phyloP scores from a whole-genome alignment of 352 stramenopile genomes.

The Globisporangium sylvaticum region DNA sequence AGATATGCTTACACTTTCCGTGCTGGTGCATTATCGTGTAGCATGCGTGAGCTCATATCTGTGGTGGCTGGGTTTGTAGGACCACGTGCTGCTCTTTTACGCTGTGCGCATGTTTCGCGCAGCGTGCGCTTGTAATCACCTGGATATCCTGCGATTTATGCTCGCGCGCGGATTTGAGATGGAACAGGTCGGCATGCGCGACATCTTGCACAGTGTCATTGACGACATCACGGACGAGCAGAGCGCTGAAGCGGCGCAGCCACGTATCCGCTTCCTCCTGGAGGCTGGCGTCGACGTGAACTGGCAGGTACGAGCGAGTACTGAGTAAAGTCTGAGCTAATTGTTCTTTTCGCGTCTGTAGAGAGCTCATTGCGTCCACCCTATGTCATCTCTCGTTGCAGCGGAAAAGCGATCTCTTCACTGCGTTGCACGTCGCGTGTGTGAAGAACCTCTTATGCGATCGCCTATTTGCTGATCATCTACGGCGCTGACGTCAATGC shows the following conservation, averaged over 20 bases:
- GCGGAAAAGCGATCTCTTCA: conserved; percentile 53
- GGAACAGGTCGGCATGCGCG: conserved; percentile 45
- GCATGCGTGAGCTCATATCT: not conserved
- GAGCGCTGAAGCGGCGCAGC: conserved; percentile 38
- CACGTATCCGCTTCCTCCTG: conserved; percentile 56
- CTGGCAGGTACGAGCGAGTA: conserved; percentile 39
- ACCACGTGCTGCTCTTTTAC: conserved; percentile 59
- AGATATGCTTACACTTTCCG: conserved; percentile 19
- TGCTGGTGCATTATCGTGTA: not conserved
- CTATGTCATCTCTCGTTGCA: conserved; percentile 3
- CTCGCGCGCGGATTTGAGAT: conserved; percentile 63
- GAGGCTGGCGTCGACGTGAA: conserved; percentile 66
- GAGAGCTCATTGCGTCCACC: not conserved
- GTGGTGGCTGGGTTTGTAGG: conserved; percentile 14
- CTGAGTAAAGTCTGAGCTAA: not conserved
- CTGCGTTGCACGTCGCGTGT: conserved; percentile 64
- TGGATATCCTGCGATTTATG: conserved; percentile 68
- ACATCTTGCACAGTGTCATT: conserved; percentile 51
- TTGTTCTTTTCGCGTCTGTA: not conserved
- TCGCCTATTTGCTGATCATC: conserved; percentile 61
- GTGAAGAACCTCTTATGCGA: conserved; percentile 53
- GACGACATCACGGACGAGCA: conserved; percentile 25
- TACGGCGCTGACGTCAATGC: conserved; percentile 75
- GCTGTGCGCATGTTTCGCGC: conserved; percentile 63
- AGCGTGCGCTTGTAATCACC: conserved; percentile 32